A percentile compares a stretch with the other conserved stretches of the same genome.
Evolutionary conservation across 2,329 filamentous ascomycete genomes (phyloP).

Genomic region (Colletotrichum scovillei): DNA sequence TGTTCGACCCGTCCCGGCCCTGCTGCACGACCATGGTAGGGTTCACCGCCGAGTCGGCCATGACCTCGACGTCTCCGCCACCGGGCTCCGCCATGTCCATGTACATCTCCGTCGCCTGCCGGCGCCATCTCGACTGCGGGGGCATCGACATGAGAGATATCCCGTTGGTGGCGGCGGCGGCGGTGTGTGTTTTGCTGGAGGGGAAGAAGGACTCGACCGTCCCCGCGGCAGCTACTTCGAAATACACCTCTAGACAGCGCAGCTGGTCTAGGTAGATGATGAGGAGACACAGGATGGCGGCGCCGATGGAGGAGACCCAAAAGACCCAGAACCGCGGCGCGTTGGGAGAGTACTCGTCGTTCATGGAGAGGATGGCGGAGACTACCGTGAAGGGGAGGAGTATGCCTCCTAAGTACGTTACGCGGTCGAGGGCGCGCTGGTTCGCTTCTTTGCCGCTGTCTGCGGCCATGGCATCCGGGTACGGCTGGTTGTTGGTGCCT

Average conservation of each 20-base stretch:
- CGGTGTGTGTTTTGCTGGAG: background rate
- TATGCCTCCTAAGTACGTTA: constrained; percentile 61
- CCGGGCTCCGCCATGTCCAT: constrained; percentile 33
- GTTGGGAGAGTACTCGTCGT: constrained; percentile 56
- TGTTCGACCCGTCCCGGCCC: constrained; percentile 41
- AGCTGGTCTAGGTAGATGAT: constrained; percentile 62
- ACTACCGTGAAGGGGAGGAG: constrained; percentile 61
- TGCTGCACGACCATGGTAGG: constrained; percentile 45
- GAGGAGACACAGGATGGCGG: constrained; percentile 50
- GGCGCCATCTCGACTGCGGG: background rate
- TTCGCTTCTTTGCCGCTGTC: constrained; percentile 43
- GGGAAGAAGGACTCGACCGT: constrained; percentile 36
- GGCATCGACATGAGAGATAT: constrained; percentile 43
- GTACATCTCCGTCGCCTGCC: constrained; percentile 31
- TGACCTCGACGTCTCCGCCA: constrained; percentile 36
- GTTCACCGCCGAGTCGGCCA: constrained; percentile 34
- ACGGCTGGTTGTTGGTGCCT: background rate
- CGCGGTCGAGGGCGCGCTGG: constrained; percentile 56
- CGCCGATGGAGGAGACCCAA: constrained; percentile 55
- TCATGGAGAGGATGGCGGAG: constrained; percentile 59
- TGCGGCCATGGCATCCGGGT: background rate
- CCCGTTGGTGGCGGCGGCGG: background rate
- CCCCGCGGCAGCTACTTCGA: constrained; percentile 50
- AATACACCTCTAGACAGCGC: constrained; percentile 58
- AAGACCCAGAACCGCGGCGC: constrained; percentile 59